These are phyloP conservation scores for Aspergillus sclerotialis DNA, from an alignment of 2,329 filamentous ascomycete species.

Conservation along the genomic window DNA sequence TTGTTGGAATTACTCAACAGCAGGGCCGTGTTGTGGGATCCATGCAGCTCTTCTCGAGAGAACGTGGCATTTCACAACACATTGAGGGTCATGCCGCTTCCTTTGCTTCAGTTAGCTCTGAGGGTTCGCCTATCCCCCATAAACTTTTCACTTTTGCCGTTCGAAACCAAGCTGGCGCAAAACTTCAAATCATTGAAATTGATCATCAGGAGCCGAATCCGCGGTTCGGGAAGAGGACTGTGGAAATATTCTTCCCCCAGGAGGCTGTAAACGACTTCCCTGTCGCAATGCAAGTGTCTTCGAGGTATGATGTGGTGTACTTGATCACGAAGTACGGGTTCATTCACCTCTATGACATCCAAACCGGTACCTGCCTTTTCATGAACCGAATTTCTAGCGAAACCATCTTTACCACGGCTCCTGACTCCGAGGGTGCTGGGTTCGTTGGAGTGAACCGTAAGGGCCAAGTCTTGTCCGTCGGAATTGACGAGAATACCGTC, in stretches of 20 bases:
- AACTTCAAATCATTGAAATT: constrained; percentile 96
- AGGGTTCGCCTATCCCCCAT: constrained; percentile 82
- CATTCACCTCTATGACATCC: constrained; percentile 96
- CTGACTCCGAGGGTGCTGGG: constrained; percentile 76
- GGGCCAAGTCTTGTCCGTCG: constrained; percentile 91
- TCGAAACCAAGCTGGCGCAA: constrained; percentile 78
- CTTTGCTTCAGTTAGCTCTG: constrained; percentile 82
- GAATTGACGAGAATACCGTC: constrained; percentile 82
- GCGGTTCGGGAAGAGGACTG: constrained; percentile 86
- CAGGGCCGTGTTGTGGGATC: constrained; percentile 89
- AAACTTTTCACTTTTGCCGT: constrained; percentile 97
- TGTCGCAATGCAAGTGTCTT: constrained; percentile 92
- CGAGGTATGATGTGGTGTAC: constrained; percentile 94
- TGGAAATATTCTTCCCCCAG: constrained; percentile 94
- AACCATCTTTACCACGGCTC: constrained; percentile 91
- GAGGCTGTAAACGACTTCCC: constrained; percentile 97
- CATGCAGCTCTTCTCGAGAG: constrained; percentile 95
- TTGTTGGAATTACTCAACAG: constrained; percentile 91
- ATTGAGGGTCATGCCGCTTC: constrained; percentile 96
- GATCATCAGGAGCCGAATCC: constrained; percentile 88
- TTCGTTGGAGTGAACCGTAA: constrained; percentile 95
- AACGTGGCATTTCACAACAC: constrained; percentile 92
- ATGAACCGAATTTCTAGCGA: constrained; percentile 99
- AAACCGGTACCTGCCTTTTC: constrained; percentile 92
- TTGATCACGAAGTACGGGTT: constrained; percentile 98